phyloP scores from a whole-genome alignment of 148 eudicot species.

The Rhododendron henanense region DNA sequence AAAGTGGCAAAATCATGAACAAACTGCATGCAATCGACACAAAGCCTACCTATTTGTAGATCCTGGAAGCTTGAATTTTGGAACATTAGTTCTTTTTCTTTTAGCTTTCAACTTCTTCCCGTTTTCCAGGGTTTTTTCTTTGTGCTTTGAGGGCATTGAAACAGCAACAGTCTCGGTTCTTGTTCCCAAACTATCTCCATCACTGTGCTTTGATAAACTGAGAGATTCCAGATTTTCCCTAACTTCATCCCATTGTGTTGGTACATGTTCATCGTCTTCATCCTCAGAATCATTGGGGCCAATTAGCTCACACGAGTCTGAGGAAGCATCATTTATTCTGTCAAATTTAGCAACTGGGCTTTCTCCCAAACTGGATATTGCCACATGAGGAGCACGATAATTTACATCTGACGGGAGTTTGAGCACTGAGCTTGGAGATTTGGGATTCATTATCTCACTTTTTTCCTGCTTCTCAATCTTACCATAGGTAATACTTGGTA shows the following conservation, averaged over 20 bases:
- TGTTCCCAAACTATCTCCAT: conserved; percentile 8
- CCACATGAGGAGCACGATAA: conserved; percentile 14
- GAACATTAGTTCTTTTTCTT: conserved; percentile 30
- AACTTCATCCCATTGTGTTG: conserved; percentile 11
- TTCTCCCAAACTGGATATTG: conserved; percentile 11
- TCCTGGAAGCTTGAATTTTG: conserved; percentile 53
- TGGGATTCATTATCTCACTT: conserved; percentile 55
- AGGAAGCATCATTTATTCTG: conserved; percentile 5
- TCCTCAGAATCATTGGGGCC: conserved; percentile 25
- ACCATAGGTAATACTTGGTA: conserved; percentile 59
- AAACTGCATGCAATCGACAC: not conserved
- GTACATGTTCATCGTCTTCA: conserved; percentile 25
- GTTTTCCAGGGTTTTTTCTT: conserved; percentile 19
- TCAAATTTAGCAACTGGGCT: conserved; percentile 24
- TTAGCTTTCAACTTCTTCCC: conserved; percentile 33
- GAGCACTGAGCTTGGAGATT: conserved; percentile 13
- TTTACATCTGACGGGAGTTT: conserved; percentile 12
- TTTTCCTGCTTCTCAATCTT: conserved; percentile 68
- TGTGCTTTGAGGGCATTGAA: conserved; percentile 23
- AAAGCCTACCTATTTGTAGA: conserved; percentile 58
- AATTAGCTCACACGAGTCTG: conserved; percentile 24
- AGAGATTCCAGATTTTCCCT: not conserved
- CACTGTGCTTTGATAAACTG: conserved; percentile 13
- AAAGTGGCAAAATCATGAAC: not conserved
- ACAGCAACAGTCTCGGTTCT: conserved; percentile 14